Conservation (phyloP, 2,329 filamentous ascomycete species). For the Aspergillus hortae region DNA sequence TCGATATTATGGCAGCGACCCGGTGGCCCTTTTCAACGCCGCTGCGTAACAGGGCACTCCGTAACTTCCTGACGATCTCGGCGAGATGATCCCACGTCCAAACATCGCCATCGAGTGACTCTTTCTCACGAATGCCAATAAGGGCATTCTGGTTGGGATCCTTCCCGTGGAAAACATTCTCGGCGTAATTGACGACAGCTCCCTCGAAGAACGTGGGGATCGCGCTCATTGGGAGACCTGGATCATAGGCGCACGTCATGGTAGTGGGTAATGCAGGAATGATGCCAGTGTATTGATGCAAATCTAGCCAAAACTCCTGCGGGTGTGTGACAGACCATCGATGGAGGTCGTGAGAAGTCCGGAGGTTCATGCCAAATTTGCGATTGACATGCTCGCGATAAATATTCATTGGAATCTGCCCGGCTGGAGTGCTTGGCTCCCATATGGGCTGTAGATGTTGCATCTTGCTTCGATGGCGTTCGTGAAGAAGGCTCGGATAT, state of each 20-base stretch:
- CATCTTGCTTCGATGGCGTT: not conserved
- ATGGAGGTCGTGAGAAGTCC: conserved; percentile 34
- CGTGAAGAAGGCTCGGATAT: too few relatives aligned
- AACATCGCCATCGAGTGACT: conserved; percentile 32
- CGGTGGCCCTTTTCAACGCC: not conserved
- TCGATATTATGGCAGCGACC: conserved; percentile 38
- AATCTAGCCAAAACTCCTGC: conserved; percentile 43
- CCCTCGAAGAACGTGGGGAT: conserved; percentile 37
- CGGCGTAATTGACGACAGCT: not conserved
- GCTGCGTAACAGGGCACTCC: not conserved
- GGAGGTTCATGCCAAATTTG: not conserved
- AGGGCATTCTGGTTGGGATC: conserved; percentile 35
- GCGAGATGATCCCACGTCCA: conserved; percentile 39
- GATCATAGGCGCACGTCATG: conserved; percentile 33
- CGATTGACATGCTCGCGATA: not conserved
- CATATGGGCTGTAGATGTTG: not conserved
- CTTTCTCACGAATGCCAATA: conserved; percentile 39
- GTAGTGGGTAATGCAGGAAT: conserved; percentile 23
- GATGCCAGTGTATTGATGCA: conserved; percentile 39
- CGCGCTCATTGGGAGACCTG: conserved; percentile 31
- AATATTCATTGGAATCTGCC: not conserved
- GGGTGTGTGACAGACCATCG: conserved; percentile 38
- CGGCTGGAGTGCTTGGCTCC: not conserved
- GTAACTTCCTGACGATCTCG: not conserved
- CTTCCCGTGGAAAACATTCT: conserved; percentile 27